Conservation (phyloP, 1,284 basidiomycete genomes). For the Volvariella surrecta region DNA sequence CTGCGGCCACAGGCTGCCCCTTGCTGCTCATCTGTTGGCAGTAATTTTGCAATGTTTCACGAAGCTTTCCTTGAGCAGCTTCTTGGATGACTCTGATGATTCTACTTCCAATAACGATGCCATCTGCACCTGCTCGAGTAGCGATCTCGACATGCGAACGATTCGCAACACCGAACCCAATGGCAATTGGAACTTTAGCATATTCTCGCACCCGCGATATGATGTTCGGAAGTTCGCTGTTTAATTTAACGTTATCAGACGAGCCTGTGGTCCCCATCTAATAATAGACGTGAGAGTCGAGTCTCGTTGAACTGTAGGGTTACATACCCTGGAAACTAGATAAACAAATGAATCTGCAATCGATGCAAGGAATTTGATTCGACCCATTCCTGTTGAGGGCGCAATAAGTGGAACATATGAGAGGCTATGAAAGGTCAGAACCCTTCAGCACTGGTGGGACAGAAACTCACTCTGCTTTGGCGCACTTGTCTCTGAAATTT, state of each 20-base stretch:
- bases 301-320: background rate
- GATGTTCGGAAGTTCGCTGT: slow-evolving; percentile 72
- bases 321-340: slow-evolving; percentile 77
- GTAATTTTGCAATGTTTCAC: slow-evolving; percentile 65
- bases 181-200: slow-evolving; percentile 80
- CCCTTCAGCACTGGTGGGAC: slow-evolving; percentile 3
- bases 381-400: slow-evolving; percentile 82
- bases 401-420: slow-evolving; percentile 97
- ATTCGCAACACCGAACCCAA: slow-evolving; percentile 96
- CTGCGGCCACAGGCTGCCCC: slow-evolving; percentile 5
- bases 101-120: slow-evolving; percentile 89
- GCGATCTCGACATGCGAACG: slow-evolving; percentile 87
- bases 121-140: slow-evolving; percentile 83
- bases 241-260: slow-evolving; percentile 65
- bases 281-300: background rate
- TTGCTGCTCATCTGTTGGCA: slow-evolving; percentile 52
- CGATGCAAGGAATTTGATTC: slow-evolving; percentile 85
- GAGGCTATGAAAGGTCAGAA: slow-evolving; percentile 41
- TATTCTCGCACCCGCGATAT: slow-evolving; percentile 66
- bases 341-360: slow-evolving; percentile 99
- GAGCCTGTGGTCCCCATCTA: slow-evolving; percentile 99
- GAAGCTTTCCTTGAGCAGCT: slow-evolving; percentile 42
- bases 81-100: slow-evolving; percentile 76
- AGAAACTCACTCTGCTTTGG: slow-evolving; percentile 59
- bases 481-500: slow-evolving; percentile 84